A percentile compares a stretch with the other conserved stretches of the same genome.
These are phyloP conservation scores for Sapria himalayana DNA, from an alignment of 345 rosid species.

Conservation along the genomic window DNA sequence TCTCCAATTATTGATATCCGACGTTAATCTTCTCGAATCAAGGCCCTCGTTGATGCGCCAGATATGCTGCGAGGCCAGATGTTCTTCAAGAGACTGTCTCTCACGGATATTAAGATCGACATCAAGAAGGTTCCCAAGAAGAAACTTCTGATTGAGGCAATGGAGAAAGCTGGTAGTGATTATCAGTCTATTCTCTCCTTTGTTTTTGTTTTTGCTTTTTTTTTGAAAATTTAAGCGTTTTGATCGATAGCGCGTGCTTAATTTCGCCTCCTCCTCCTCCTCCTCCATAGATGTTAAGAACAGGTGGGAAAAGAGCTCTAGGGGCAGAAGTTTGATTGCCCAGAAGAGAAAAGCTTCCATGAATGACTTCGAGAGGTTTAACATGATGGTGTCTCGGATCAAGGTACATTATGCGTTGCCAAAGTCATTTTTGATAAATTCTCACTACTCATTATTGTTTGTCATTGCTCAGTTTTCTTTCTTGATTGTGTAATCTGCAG, in stretches of 20 bases:
- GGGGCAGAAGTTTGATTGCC: slow-evolving; percentile 76
- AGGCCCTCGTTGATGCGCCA: slow-evolving; percentile 94
- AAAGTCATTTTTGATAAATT: background rate
- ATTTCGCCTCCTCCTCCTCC: too few species aligned
- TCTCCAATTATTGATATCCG: background rate
- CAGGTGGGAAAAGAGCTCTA: slow-evolving; percentile 76
- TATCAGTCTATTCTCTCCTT: background rate
- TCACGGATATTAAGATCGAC: slow-evolving; percentile 67
- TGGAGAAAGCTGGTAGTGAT: slow-evolving; percentile 77
- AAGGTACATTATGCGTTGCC: slow-evolving; percentile 52
- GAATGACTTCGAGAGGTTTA: slow-evolving; percentile 68
- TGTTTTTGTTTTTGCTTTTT: background rate
- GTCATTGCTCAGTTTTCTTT: background rate
- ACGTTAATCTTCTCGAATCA: slow-evolving; percentile 3
- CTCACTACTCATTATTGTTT: too few species aligned
- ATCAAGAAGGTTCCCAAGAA: slow-evolving; percentile 62
- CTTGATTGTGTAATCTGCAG: slow-evolving; percentile 19
- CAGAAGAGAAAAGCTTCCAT: slow-evolving; percentile 60
- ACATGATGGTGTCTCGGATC: slow-evolving; percentile 76
- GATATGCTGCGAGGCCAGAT: slow-evolving; percentile 85
- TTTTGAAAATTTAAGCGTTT: too few species aligned
- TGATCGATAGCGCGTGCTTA: too few species aligned
- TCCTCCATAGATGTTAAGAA: slow-evolving; percentile 71
- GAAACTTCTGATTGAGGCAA: slow-evolving; percentile 67
- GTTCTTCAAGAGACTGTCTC: slow-evolving; percentile 81